These are phyloP conservation scores for Fusarium goolgardi DNA, from an alignment of 2,329 filamentous ascomycete species.

Conservation along the genomic window DNA sequence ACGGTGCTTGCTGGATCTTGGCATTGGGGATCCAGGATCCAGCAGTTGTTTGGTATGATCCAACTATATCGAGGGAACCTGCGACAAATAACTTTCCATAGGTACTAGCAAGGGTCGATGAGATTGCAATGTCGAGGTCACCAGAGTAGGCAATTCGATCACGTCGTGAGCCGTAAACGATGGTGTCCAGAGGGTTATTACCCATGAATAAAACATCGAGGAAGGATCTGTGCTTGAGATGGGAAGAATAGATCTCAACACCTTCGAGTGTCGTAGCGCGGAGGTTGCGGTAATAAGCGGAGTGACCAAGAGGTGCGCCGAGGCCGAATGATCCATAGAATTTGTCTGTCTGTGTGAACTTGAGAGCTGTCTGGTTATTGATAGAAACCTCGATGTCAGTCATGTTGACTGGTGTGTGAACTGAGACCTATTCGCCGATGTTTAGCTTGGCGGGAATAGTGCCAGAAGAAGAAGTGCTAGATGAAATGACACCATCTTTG, in stretches of 20 bases:
- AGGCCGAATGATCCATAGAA: neutral
- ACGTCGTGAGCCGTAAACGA: neutral
- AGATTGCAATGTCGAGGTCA: neutral
- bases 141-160: neutral
- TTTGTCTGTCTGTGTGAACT: neutral
- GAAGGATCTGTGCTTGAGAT: neutral
- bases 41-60: neutral
- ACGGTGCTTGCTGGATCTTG: neutral
- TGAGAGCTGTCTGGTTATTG: neutral
- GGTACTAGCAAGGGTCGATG: neutral
- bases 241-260: neutral
- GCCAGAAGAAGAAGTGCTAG: neutral
- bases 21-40: constrained; percentile 14
- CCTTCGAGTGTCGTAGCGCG: neutral
- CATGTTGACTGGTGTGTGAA: constrained; percentile 3
- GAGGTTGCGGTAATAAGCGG: constrained; percentile 1
- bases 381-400: neutral
- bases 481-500: fast-evolving
- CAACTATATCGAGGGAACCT: fast-evolving
- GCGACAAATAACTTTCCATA: constrained; percentile 5
- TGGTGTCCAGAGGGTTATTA: neutral
- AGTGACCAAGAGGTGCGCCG: neutral
- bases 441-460: fast-evolving
- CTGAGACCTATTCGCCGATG: neutral
- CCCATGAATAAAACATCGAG: constrained; percentile 4